Evolutionary conservation across 164 flowering plant genomes (phyloP), one percentile per base, ranked within the genome.

Genomic region (Pachysandra terminalis): DNA sequence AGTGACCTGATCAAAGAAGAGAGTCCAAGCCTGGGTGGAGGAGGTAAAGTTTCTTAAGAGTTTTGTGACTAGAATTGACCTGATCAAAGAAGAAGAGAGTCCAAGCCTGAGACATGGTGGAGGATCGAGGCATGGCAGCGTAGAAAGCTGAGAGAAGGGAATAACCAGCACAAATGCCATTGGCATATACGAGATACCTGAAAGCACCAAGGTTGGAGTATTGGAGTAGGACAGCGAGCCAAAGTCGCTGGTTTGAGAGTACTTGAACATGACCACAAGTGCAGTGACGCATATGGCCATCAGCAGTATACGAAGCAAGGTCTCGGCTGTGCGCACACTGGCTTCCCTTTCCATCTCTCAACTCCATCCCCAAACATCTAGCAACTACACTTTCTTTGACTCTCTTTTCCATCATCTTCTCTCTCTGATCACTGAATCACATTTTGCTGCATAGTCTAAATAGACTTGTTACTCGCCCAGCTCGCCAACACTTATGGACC

Each of bases 181-280:
- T n/a, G n/a, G n/a, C n/a, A 74, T 95, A 93, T 56, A 95, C 94
- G 69, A 91, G 74, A 66, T 69, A 91, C 95, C 79, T 85, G 88
- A 91, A 90, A 56, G 90, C 92, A 6, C 88, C 86, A 56, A 94
- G 75, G 69, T n/a, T n/a, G n/a, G n/a, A n/a, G n/a, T n/a, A n/a
- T 89, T 80, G 17, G 85, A 74, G 74, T 86, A 94, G 53, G 88
- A 79, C 22, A 90, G 68, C 0, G 96, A 79, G 40, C 95, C 98
- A 66, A 55, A 94, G 49, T 87, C 93, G 63, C 80, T 90, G 22
- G 77, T 59, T 69, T 88, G 73, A 25, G 90, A 73, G 65, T 83
- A 80, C 68, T 87, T 90, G 28, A 94, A 84, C 98, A 94, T n/a
- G n/a, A n/a, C n/a, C n/a, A 88, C 37, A 88, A 94, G 88, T 0